A percentile compares a stretch with the other conserved stretches of the same genome.
These are phyloP conservation scores for Craspedostauros australis DNA, from an alignment of 108 stramenopile genomes.

Conservation along the genomic window DNA sequence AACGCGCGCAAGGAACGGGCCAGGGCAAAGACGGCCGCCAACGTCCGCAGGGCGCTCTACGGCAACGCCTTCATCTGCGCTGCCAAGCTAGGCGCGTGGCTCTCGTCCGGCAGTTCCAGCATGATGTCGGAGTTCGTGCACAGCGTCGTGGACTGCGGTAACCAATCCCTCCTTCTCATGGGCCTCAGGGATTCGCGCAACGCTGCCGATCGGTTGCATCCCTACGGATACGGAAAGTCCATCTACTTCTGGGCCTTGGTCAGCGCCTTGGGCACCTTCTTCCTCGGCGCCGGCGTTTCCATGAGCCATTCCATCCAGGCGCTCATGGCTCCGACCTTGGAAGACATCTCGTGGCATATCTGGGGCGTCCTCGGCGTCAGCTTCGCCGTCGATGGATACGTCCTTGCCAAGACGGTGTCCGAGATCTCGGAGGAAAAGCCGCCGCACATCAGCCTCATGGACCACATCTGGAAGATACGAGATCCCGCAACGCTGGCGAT, in stretches of 20 bases:
- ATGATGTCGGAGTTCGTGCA: conserved; percentile 96
- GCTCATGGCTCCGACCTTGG: conserved; percentile 58
- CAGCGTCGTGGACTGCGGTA: conserved; percentile 90
- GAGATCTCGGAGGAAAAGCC: conserved; percentile 54
- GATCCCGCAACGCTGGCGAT: conserved; percentile 95
- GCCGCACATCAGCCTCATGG: conserved; percentile 39
- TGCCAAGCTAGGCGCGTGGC: conserved; percentile 85
- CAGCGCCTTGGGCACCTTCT: conserved; percentile 93
- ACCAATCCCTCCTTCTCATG: conserved; percentile 85
- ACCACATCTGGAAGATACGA: conserved; percentile 64
- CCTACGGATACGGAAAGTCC: conserved; percentile 63
- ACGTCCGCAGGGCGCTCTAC: conserved; percentile 73
- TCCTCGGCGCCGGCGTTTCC: conserved; percentile 90
- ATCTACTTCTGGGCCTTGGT: conserved; percentile 94
- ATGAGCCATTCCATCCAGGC: conserved; percentile 77
- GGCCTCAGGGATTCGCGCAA: conserved; percentile 73
- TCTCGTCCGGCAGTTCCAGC: conserved; percentile 81
- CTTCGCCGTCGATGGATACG: conserved; percentile 86
- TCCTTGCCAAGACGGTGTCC: conserved; percentile 67
- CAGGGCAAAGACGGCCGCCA: conserved; percentile 38
- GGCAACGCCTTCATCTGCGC: conserved; percentile 88
- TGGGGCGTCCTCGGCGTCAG: conserved; percentile 85
- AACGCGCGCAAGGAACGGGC: conserved; percentile 32
- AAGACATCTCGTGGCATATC: conserved; percentile 64
- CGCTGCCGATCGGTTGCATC: conserved; percentile 81